These are phyloP conservation scores for Salvia hispanica DNA, from an alignment of 257 asterid genomes.

Conservation along the genomic window DNA sequence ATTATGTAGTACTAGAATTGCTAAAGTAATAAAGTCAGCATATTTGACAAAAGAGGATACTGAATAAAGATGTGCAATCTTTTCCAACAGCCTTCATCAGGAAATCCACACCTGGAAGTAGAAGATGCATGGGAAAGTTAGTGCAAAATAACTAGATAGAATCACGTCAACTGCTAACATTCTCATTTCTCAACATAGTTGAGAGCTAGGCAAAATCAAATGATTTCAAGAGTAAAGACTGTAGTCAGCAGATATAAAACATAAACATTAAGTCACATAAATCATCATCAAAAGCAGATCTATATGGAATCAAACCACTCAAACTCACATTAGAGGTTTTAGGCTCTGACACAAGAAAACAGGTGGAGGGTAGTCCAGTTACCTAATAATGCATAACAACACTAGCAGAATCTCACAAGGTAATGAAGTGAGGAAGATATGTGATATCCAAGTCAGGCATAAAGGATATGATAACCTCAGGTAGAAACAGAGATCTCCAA, in stretches of 20 bases:
- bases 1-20: constrained; percentile 8
- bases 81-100: constrained; percentile 95
- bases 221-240: background rate
- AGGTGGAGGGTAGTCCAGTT: background rate
- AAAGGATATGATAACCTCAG: background rate
- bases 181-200: background rate
- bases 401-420: background rate
- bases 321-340: constrained; percentile 13
- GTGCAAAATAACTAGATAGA: background rate
- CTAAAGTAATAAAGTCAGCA: background rate
- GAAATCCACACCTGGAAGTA: constrained; percentile 70
- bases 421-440: background rate
- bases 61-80: constrained; percentile 93
- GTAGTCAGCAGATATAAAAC: background rate
- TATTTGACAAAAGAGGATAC: constrained; percentile 62
- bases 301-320: background rate
- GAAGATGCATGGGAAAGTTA: constrained; percentile 18
- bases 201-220: constrained; percentile 12
- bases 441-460: background rate
- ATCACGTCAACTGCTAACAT: background rate
- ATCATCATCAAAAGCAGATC: background rate
- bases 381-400: background rate
- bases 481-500: background rate
- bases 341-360: background rate
- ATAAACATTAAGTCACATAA: background rate